phyloP scores from a whole-genome alignment of 192 early-diverging fungal species.

The Paraglomus occultum region DNA sequence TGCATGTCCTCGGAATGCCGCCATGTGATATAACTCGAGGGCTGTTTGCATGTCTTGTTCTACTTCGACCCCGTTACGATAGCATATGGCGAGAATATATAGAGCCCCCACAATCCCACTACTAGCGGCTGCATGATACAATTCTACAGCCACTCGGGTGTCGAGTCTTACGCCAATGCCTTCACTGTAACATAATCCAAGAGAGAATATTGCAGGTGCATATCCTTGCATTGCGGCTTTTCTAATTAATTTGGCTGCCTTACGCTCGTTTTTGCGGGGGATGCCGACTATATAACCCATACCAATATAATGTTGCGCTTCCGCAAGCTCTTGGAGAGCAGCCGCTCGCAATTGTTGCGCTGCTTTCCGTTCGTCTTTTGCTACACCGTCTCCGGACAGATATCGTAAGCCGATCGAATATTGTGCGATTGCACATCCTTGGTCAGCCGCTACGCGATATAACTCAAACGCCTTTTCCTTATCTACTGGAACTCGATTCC shows the following conservation, averaged over 20 bases:
- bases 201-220: neutral
- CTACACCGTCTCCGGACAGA: conserved; percentile 56
- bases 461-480: too few relatives aligned
- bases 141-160: conserved; percentile 49
- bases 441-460: too few relatives aligned
- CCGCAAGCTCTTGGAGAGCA: conserved; percentile 69
- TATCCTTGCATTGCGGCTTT: conserved; percentile 52
- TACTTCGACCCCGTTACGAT: conserved; percentile 54
- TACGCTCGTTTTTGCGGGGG: too few relatives aligned
- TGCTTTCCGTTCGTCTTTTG: conserved; percentile 44
- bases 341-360: conserved; percentile 61
- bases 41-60: conserved; percentile 34
- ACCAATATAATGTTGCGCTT: conserved; percentile 43
- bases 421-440: too few relatives aligned
- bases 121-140: conserved; percentile 56
- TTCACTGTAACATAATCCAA: conserved; percentile 52
- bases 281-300: too few relatives aligned
- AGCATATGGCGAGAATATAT: conserved; percentile 58
- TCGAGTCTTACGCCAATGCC: conserved; percentile 62
- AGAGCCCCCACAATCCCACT: conserved; percentile 55
- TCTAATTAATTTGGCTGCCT: conserved; percentile 48
- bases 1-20: conserved; percentile 53
- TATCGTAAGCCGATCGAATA: too few relatives aligned
- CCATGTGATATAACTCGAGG: conserved; percentile 52
- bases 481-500: too few relatives aligned